Evolutionary conservation across 805 yeast genomes (phyloP).

Genomic region (Metschnikowia baotianmanensis): DNA sequence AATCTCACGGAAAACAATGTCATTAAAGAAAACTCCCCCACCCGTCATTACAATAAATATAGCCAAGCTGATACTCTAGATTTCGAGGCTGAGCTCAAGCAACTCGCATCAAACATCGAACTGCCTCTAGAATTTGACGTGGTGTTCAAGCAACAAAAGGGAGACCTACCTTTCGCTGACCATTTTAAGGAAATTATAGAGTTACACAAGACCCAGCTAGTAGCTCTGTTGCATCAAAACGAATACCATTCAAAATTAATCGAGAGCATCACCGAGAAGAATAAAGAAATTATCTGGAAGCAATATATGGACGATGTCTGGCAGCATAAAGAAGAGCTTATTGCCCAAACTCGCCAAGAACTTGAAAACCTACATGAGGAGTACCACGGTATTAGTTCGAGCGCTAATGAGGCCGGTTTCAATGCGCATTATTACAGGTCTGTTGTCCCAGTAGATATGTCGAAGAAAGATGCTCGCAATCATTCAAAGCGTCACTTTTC

Average conservation of each 20-base stretch:
- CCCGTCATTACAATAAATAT: constrained; percentile 2
- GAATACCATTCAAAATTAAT: constrained; percentile 29
- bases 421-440: constrained; percentile 28
- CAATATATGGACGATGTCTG: constrained; percentile 28
- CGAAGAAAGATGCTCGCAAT: constrained; percentile 13
- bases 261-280: constrained; percentile 20
- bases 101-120: constrained; percentile 28
- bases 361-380: constrained; percentile 30
- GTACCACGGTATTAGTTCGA: constrained; percentile 24
- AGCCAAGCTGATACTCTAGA: constrained; percentile 13
- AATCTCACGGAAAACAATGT: constrained; percentile 33
- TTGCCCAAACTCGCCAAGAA: constrained; percentile 26
- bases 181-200: constrained; percentile 23
- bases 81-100: constrained; percentile 32
- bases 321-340: constrained; percentile 25
- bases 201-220: constrained; percentile 25
- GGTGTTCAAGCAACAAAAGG: constrained; percentile 18
- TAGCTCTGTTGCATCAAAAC: constrained; percentile 27
- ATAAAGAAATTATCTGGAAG: constrained; percentile 35
- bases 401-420: constrained; percentile 8
- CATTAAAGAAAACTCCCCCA: constrained; percentile 7
- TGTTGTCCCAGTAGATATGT: constrained; percentile 18
- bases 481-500: constrained; percentile 10
- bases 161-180: constrained; percentile 23
- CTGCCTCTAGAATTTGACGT: constrained; percentile 36